phyloP scores from a whole-genome alignment of 169 alveolate genomes.

The Eimeria necatrix region DNA sequence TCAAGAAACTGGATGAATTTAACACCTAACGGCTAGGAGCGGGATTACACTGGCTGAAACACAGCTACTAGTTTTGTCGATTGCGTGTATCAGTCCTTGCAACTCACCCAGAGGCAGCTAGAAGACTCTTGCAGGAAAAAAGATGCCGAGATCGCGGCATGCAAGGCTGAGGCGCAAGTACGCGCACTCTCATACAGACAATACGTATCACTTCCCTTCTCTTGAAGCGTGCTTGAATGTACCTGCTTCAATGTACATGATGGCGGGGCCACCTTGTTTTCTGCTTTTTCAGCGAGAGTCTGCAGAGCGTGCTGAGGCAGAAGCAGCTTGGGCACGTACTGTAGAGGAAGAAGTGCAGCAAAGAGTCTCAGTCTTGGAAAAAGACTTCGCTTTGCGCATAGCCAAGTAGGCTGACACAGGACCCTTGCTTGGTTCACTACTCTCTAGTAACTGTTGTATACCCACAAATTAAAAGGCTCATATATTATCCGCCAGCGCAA shows the following conservation, averaged over 20 bases:
- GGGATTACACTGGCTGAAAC: no score
- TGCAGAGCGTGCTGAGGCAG: conserved; percentile 57
- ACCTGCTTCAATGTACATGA: neutral
- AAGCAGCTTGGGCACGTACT: conserved; percentile 66
- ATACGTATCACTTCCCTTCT: neutral
- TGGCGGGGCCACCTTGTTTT: neutral
- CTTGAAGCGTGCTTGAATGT: neutral
- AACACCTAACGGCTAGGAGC: no score
- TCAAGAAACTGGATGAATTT: no score
- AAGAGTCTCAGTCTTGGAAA: conserved; percentile 50
- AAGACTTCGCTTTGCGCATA: conserved; percentile 67
- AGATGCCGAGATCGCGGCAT: conserved; percentile 56
- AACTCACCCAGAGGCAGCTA: conserved; percentile 42
- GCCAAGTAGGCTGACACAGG: conserved; percentile 40
- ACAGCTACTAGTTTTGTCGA: no score
- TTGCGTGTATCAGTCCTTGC: conserved; percentile 21
- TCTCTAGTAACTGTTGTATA: neutral
- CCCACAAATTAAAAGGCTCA: no score
- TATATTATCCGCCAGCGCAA: neutral
- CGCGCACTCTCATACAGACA: neutral
- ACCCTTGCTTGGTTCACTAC: no score
- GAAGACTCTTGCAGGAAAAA: conserved; percentile 47
- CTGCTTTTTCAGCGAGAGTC: conserved; percentile 49
- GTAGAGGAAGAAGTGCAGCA: conserved; percentile 63
- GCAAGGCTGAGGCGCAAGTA: conserved; percentile 61